These are phyloP conservation scores for Mucor velutinosus DNA, from an alignment of 371 early-diverging fungal genomes.

Conservation along the genomic window DNA sequence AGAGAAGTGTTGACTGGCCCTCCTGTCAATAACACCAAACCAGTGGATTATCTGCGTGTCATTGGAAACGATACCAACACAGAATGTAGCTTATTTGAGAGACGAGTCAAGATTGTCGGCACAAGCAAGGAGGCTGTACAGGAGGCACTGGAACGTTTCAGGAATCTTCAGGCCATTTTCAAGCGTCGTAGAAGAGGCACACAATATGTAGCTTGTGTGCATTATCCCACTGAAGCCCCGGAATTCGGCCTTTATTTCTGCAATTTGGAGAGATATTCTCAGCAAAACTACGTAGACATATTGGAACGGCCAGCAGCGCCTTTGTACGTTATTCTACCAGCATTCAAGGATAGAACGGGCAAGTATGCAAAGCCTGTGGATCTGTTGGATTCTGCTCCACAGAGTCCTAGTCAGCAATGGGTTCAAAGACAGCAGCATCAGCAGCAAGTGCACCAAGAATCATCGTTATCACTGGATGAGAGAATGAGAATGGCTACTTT, in stretches of 20 bases:
- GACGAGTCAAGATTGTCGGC: slow-evolving; percentile 25
- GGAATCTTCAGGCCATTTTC: slow-evolving; percentile 26
- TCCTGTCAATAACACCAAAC: slow-evolving; percentile 6
- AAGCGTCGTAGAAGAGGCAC: slow-evolving; percentile 24
- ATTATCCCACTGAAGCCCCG: slow-evolving; percentile 13
- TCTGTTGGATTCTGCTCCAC: slow-evolving; percentile 10
- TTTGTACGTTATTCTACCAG: slow-evolving; percentile 36
- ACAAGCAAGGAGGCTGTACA: slow-evolving; percentile 20
- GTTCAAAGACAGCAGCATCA: slow-evolving; percentile 11
- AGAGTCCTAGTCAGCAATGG: slow-evolving; percentile 5
- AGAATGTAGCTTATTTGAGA: slow-evolving; percentile 21
- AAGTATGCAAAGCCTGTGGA: slow-evolving; percentile 31
- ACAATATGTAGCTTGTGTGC: slow-evolving; percentile 21
- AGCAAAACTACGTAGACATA: slow-evolving; percentile 6
- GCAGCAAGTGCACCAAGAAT: slow-evolving; percentile 13
- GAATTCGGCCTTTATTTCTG: slow-evolving; percentile 25
- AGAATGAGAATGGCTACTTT: slow-evolving; percentile 21
- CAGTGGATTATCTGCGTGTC: slow-evolving; percentile 20
- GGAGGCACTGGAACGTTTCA: slow-evolving; percentile 24
- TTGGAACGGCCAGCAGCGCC: slow-evolving; percentile 15
- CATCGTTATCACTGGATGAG: slow-evolving; percentile 21
- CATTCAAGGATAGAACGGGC: slow-evolving; percentile 30
- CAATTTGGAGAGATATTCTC: slow-evolving; percentile 18
- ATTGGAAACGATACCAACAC: slow-evolving; percentile 30
- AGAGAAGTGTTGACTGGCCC: slow-evolving; percentile 19